Evolutionary conservation across 805 yeast genomes (phyloP), one percentile per base, ranked within the genome.

Genomic region (Zygoascus ofunaensis): DNA sequence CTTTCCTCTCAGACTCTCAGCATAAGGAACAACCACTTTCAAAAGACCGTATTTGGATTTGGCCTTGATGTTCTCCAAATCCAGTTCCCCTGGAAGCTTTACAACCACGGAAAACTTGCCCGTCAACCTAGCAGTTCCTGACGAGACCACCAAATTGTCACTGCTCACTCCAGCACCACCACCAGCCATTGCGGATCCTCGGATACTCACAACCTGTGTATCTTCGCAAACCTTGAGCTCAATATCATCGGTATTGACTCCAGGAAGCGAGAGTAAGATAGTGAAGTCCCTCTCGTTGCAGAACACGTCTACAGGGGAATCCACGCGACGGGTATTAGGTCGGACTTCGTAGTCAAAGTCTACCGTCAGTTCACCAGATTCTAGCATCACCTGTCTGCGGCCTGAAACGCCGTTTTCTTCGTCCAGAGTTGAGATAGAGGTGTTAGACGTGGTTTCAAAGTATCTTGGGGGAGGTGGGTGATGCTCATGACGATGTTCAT

Each of bases 401-500:
- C n/a, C 32, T 12, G 21, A 20, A 2, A 20, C 34, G 22, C 35
- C 42, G 24, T 39, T 39, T 28, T 34, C 40, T 20, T 20, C 7
- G 30, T 26, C 30, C 7, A 26, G 30, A 26, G 30, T 8, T 26
- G 30, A 26, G 30, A 26, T 12, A 12, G 30, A n/a, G n/a, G n/a
- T n/a, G n/a, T n/a, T n/a, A n/a, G n/a, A n/a, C n/a, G n/a, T n/a
- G n/a, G n/a, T n/a, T n/a, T n/a, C n/a, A n/a, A n/a, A n/a, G n/a
- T n/a, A n/a, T n/a, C n/a, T n/a, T n/a, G n/a, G n/a, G n/a, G n/a
- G n/a, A n/a, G n/a, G n/a, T n/a, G n/a, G n/a, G n/a, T n/a, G n/a
- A n/a, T 30, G 34, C 12, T 12, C 36, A 34, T 34, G 36, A 14
- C 36, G 36, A n/a, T n/a, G n/a, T n/a, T n/a, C n/a, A n/a, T n/a